Base-by-base conservation (phyloP, 331 rosid genomes). In the Pyracantha coccinea region DNA sequence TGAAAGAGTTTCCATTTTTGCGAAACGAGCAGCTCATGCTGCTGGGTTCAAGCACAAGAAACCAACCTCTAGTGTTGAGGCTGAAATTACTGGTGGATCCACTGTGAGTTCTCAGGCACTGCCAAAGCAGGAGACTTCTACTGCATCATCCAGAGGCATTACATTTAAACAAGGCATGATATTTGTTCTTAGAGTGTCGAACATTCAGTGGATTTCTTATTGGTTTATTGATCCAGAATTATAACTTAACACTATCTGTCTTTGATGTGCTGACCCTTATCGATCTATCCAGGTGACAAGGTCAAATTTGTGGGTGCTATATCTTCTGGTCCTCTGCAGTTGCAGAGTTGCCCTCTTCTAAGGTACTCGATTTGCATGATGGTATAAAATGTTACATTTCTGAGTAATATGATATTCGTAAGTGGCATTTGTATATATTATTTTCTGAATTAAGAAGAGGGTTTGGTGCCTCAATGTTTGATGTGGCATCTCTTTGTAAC, bases 21-120 rank as follows among this genome's bases (percentile, higher is more conserved):
- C 87, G 14, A 89, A 94, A 85, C 88, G 97, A 75, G 80, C 85
- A 69, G 61, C 83, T 16, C 90, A 81, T 29, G 83, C 84, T 78
- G 69, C 87, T 61, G 75, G 84, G 27, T 75, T 84, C 24, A 92
- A 82, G 69, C 85, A 82, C 64, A 92, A 84, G 92, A 94, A 87
- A 83, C 97, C 96, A 31, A 78, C 95, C 62, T 86, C 96, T 73
- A 90, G 96, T 77, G 97, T 92, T 61, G 93, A 90, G 85, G 96
- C 95, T 85, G 96, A 92, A 67, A 94, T 94, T 75, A 66, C 88
- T 0, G 97, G 93, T 73, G 92, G 97, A 76, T 86, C 96, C 50
- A 80, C 88, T n/a, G 60, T 91, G 73, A 86, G 85, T 81, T 88
- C 92, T n/a, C 96, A 84, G 76, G 93, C 88, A 75, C 82, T 74